Base-by-base conservation (phyloP, 345 rosid species). In the Populus nigra region DNA sequence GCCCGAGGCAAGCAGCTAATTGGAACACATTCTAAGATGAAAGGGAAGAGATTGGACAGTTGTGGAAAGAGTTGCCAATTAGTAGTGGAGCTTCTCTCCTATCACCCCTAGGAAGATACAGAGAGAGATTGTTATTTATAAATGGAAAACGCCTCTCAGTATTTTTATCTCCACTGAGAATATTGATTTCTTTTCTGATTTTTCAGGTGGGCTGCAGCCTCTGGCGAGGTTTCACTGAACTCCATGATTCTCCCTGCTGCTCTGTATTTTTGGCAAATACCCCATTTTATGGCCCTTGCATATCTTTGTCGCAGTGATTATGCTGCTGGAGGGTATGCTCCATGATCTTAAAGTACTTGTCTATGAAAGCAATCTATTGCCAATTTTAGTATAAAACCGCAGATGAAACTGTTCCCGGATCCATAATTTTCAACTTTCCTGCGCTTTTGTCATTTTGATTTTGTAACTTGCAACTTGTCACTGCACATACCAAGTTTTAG, bases 281-380 rank as follows among this genome's bases (percentile, higher is more conserved):
- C 99, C 47, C 99, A 93, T 85, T 96, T 96, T 69, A 96, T 96
- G 98, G 99, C 97, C 78, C 94, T 96, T 80, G 97, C 98, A 43
- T 88, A 87, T 79, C 81, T 94, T 66, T 96, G 91, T 76, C 95
- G 97, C 29, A 80, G 88, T 69, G 99, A 96, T 85, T 96, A 96
- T 85, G 97, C 94, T 81, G 91, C 92, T 66, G 98, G 98, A 86
- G 97, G 98, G 99, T 96, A 90, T 76, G 63, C 77, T 47, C 65
- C n/a, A 36, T 73, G 35, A 47, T 38, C 25, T 43, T 17, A 18
- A 76, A 73, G 27, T 43, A n/a, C 20, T 5, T 16, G 25, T 71
- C 29, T 36, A 7, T 35, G 62, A 39, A 38, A 61, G 2, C 67
- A 66, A 31, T 71, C 47, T 73, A 2, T 41, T 59, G 15, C 27